A percentile compares a stretch with the other conserved stretches of the same genome.
These are phyloP conservation scores for Fraxinus americana DNA, from an alignment of 257 asterid genomes.

Conservation along the genomic window DNA sequence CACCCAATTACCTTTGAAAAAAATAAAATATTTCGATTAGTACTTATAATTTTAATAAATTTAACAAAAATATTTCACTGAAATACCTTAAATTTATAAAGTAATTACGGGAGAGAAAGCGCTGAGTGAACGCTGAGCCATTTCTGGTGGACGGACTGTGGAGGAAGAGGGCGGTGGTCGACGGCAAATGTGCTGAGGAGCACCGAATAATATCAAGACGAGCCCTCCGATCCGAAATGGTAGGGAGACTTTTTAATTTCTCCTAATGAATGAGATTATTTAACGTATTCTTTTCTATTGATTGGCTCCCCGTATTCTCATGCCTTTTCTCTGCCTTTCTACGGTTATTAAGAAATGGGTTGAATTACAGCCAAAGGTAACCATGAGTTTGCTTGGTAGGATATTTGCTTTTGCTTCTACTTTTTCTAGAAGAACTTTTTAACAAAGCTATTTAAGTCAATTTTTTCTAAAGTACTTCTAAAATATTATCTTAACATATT, in stretches of 20 bases:
- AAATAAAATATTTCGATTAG: neutral
- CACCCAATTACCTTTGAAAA: neutral
- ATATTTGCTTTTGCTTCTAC: too few relatives aligned
- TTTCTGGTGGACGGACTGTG: constrained; percentile 2
- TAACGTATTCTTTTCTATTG: constrained; percentile 2
- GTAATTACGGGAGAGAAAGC: neutral
- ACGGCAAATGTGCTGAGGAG: constrained; percentile 27
- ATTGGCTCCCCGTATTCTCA: constrained; percentile 34
- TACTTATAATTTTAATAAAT: neutral
- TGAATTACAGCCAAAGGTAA: neutral
- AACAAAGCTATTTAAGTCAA: too few relatives aligned
- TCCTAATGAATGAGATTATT: neutral
- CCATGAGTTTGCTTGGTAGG: too few relatives aligned
- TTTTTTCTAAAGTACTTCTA: too few relatives aligned
- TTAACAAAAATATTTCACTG: neutral
- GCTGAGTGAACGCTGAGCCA: constrained; percentile 1
- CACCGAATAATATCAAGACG: constrained; percentile 5
- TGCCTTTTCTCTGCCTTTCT: neutral
- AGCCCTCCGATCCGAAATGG: constrained; percentile 12
- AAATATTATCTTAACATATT: too few relatives aligned
- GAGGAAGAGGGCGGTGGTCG: constrained; percentile 29
- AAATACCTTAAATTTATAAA: neutral
- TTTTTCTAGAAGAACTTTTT: too few relatives aligned
- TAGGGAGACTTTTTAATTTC: constrained; percentile 8
- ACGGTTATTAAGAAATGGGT: neutral